Conservation (phyloP, 1,139 yeast species). For the Kodamaea fungicola region DNA sequence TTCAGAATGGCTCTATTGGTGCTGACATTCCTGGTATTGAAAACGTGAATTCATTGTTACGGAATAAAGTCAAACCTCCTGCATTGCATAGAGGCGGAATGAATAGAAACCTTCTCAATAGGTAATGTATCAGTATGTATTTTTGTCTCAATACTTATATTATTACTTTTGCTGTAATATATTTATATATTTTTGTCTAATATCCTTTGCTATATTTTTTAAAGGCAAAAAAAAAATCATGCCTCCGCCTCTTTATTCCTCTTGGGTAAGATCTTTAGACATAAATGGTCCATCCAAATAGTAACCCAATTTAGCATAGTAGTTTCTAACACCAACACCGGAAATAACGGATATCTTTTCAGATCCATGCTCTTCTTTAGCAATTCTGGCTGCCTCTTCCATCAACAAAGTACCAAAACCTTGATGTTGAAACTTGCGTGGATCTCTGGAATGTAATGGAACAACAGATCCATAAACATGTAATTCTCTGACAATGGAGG, state of each 20-base stretch:
- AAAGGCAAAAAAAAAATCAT: background rate
- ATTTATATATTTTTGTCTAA: background rate
- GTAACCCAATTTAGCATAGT: conserved; percentile 89
- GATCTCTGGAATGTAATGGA: conserved; percentile 96
- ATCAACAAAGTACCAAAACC: conserved; percentile 95
- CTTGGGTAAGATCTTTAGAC: conserved; percentile 55
- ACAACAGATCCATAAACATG: conserved; percentile 98
- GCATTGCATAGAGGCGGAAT: conserved; percentile 42
- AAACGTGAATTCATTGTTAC: conserved; percentile 35
- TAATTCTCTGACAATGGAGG: conserved; percentile 90
- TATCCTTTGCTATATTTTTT: background rate
- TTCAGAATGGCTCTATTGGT: background rate
- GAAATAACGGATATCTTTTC: conserved; percentile 88
- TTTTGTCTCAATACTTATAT: too few relatives aligned
- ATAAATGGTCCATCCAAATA: conserved; percentile 92
- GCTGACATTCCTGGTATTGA: conserved; percentile 16
- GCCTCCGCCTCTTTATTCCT: conserved; percentile 1
- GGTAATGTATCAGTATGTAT: conserved; percentile 1
- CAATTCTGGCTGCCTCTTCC: conserved; percentile 98
- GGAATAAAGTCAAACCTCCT: conserved; percentile 39
- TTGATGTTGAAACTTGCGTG: conserved; percentile 97
- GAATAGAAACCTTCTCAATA: conserved; percentile 12
- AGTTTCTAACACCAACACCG: conserved; percentile 97
- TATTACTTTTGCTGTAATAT: too few relatives aligned
- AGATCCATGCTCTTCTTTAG: conserved; percentile 93